phyloP scores from a whole-genome alignment of 1,284 basidiomycete species.

The Tilletia setariae region DNA sequence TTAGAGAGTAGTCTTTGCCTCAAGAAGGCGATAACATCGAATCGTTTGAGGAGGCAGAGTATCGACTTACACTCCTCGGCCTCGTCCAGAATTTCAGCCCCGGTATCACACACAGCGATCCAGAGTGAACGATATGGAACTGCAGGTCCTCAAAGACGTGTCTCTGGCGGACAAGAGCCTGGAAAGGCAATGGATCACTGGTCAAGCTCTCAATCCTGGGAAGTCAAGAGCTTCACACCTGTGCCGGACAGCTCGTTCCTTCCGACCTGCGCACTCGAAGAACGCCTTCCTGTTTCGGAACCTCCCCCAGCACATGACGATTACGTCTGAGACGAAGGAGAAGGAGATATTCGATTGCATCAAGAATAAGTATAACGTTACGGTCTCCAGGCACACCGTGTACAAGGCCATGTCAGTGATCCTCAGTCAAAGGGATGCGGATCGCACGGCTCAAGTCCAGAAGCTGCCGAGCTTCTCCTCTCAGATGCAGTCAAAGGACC shows the following conservation, averaged over 20 bases:
- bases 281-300: background rate
- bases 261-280: background rate
- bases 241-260: background rate
- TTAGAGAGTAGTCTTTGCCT: too few species aligned
- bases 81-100: background rate
- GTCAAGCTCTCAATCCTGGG: constrained; percentile 1
- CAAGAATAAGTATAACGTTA: background rate
- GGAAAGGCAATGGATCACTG: background rate
- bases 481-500: background rate
- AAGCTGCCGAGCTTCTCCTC: background rate
- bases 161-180: background rate
- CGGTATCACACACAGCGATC: background rate
- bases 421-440: background rate
- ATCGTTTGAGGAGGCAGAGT: constrained; percentile 1
- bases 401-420: background rate
- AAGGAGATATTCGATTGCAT: background rate
- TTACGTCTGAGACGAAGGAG: background rate
- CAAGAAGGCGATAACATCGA: background rate
- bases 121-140: background rate
- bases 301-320: background rate
- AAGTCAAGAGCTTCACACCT: background rate
- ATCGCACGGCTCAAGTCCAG: background rate
- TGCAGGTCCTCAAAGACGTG: background rate
- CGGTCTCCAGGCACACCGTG: background rate
- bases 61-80: background rate